Percentiles rank a stretch among this genome's conserved stretches.
Evolutionary conservation across 2,329 filamentous ascomycete species (phyloP).

Genomic region (Aspergillus chevalieri): DNA sequence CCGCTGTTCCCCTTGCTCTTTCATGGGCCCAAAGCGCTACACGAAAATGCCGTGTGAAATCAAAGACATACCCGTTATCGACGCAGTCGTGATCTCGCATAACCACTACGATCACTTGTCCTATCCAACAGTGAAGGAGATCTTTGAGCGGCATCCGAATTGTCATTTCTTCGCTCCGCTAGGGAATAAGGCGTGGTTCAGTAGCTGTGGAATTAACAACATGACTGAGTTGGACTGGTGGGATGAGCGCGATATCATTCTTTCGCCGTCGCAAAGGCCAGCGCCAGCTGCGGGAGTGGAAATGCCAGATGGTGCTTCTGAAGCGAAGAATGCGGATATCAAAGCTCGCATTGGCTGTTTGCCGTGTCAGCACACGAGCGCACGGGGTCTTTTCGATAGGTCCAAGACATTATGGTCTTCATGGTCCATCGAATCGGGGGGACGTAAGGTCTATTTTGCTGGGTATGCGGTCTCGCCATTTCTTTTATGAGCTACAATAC

Average conservation of each 20-base stretch:
- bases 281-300: conserved; percentile 20
- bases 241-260: conserved; percentile 69
- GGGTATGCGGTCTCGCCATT: conserved; percentile 39
- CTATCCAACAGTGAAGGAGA: conserved; percentile 64
- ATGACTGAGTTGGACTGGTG: conserved; percentile 95
- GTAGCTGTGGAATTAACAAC: conserved; percentile 60
- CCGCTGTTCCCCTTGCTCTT: conserved; percentile 70
- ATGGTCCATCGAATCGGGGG: conserved; percentile 70
- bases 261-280: conserved; percentile 42
- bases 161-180: conserved; percentile 85
- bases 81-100: conserved; percentile 68
- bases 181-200: conserved; percentile 79
- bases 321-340: conserved; percentile 45
- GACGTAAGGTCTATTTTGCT: conserved; percentile 77
- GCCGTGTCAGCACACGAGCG: conserved; percentile 77
- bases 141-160: conserved; percentile 65
- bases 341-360: conserved; percentile 68
- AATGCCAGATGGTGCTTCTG: conserved; percentile 14
- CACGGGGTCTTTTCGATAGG: conserved; percentile 62
- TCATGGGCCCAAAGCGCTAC: conserved; percentile 68
- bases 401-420: conserved; percentile 78
- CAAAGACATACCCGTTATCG: conserved; percentile 61
- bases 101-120: conserved; percentile 92
- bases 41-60: conserved; percentile 71
- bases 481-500: conserved; percentile 15